A percentile compares a stretch with the other conserved stretches of the same genome.
Evolutionary conservation across 257 asterid genomes (phyloP).

Genomic region (Scutellaria minor): DNA sequence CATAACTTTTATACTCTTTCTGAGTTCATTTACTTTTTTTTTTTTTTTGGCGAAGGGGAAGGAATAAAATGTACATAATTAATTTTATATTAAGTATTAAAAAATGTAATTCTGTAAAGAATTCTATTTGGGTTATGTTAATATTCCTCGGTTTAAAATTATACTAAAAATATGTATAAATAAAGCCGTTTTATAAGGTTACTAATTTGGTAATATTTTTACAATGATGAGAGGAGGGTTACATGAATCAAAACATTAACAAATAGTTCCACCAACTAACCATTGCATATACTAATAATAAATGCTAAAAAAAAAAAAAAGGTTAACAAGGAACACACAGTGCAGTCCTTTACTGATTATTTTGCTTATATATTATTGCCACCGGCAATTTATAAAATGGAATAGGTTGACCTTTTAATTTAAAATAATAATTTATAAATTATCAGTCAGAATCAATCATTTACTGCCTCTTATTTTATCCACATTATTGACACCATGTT

Average conservation of each 20-base stretch:
- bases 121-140: background rate
- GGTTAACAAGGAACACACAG: background rate
- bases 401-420: slow-evolving; percentile 12
- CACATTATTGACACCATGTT: slow-evolving; percentile 41
- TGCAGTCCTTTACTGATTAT: slow-evolving; percentile 31
- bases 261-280: slow-evolving; percentile 13
- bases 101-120: background rate
- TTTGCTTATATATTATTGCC: slow-evolving; percentile 14
- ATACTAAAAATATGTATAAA: no score
- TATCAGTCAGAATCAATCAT: slow-evolving; percentile 28
- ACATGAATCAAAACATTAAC: background rate
- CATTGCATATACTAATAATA: background rate
- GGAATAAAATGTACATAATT: no score
- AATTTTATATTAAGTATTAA: background rate
- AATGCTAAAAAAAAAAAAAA: background rate
- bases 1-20: no score
- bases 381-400: slow-evolving; percentile 12
- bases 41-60: no score
- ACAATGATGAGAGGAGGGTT: background rate
- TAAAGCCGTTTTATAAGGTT: no score
- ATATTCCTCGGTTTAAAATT: background rate
- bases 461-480: slow-evolving; percentile 10
- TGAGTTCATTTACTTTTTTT: no score
- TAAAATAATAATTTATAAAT: slow-evolving; percentile 1
- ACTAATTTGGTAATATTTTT: no score